phyloP scores from a whole-genome alignment of 169 alveolate genomes.

The Plasmodium cynomolgi region DNA sequence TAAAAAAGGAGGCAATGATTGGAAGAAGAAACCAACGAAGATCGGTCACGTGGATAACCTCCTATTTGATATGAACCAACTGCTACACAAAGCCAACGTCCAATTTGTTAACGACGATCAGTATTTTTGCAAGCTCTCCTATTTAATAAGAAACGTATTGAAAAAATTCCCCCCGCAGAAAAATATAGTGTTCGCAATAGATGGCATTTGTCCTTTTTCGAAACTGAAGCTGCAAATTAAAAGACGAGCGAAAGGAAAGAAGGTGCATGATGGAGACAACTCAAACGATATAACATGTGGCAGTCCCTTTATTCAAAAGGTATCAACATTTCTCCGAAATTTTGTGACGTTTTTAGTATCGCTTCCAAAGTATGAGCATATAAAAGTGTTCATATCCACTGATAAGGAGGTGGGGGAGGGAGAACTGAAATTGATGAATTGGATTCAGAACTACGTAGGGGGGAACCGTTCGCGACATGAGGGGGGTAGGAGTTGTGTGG shows the following conservation, averaged over 20 bases:
- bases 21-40: neutral
- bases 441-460: conserved; percentile 65
- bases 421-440: conserved; percentile 79
- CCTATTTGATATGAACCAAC: conserved; percentile 79
- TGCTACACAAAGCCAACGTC: conserved; percentile 79
- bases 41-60: conserved; percentile 65
- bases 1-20: neutral
- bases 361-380: conserved; percentile 4
- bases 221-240: conserved; percentile 74
- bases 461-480: neutral
- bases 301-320: conserved; percentile 70
- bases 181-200: conserved; percentile 78
- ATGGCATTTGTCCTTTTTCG: conserved; percentile 81
- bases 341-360: conserved; percentile 70
- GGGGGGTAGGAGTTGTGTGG: neutral
- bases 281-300: conserved; percentile 78
- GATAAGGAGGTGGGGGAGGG: conserved; percentile 79
- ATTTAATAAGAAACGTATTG: conserved; percentile 68
- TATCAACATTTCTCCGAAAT: conserved; percentile 49
- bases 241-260: conserved; percentile 62
- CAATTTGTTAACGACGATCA: conserved; percentile 31
- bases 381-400: conserved; percentile 75
- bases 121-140: conserved; percentile 68
- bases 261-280: neutral
- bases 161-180: conserved; percentile 59